phyloP scores from a whole-genome alignment of 257 asterid genomes.

The Solanum ossicruentum region DNA sequence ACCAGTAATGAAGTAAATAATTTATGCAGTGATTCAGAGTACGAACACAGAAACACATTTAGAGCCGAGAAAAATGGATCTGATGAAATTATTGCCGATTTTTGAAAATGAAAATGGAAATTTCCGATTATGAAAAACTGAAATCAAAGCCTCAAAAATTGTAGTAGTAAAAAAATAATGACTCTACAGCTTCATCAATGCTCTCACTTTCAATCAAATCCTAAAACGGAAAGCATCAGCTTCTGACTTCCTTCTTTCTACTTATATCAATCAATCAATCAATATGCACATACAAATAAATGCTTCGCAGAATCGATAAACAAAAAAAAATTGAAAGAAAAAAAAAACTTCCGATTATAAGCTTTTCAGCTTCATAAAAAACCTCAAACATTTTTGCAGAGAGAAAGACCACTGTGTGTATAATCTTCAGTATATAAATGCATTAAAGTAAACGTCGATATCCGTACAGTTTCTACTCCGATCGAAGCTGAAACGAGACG shows the following conservation, averaged over 20 bases:
- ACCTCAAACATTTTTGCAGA: background rate
- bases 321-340: background rate
- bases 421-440: background rate
- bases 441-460: background rate
- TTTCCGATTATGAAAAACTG: background rate
- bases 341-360: background rate
- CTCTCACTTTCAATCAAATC: background rate
- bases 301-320: background rate
- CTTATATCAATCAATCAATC: background rate
- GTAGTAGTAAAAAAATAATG: no score
- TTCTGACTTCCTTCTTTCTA: background rate
- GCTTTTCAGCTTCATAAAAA: background rate
- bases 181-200: background rate
- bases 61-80: background rate
- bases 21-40: background rate
- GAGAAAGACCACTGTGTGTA: background rate
- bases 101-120: background rate
- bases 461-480: background rate
- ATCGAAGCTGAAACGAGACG: background rate
- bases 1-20: background rate
- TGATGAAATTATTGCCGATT: background rate
- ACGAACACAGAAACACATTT: background rate
- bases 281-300: background rate
- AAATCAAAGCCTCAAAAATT: background rate
- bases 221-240: background rate